Percentiles rank a stretch among this genome's conserved stretches.
Evolutionary conservation across 805 yeast species (phyloP).

Genomic region (Kluyveromyces siamensis): DNA sequence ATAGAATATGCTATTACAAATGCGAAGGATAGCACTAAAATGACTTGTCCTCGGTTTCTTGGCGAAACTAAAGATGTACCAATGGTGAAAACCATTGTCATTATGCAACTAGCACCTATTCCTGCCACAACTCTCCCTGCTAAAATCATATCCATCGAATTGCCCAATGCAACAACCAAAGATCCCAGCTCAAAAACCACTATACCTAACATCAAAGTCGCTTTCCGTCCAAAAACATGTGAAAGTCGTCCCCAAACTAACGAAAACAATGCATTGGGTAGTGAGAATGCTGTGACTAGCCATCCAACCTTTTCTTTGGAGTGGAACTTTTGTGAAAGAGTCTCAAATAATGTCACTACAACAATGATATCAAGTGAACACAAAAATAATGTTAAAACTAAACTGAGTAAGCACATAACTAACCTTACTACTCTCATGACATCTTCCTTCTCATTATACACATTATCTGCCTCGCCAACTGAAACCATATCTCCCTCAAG

Average conservation of each 20-base stretch:
- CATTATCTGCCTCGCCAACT: no score
- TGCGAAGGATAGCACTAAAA: constrained; percentile 19
- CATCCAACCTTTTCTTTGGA: constrained; percentile 48
- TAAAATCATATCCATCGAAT: constrained; percentile 49
- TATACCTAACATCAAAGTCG: constrained; percentile 39
- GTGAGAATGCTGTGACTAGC: constrained; percentile 46
- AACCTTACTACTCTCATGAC: background rate
- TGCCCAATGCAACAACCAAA: constrained; percentile 45
- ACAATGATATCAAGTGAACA: constrained; percentile 53
- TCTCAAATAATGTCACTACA: constrained; percentile 40
- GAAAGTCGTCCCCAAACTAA: constrained; percentile 51
- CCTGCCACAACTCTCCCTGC: constrained; percentile 69
- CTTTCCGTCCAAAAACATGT: constrained; percentile 49
- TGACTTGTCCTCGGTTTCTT: constrained; percentile 17
- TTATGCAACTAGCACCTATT: constrained; percentile 65
- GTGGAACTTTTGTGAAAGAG: constrained; percentile 40
- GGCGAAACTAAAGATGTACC: constrained; percentile 30
- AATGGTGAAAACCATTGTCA: constrained; percentile 46
- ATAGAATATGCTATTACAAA: constrained; percentile 43
- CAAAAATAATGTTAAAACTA: constrained; percentile 20
- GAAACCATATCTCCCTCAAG: no score
- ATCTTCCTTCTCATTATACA: no score
- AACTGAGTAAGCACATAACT: constrained; percentile 9
- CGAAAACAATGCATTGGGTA: constrained; percentile 45
- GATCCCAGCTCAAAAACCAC: constrained; percentile 55